Evolutionary conservation across 225 moss, liverwort and hornwort genomes (phyloP).

Genomic region (Antitrichia curtipendula): DNA sequence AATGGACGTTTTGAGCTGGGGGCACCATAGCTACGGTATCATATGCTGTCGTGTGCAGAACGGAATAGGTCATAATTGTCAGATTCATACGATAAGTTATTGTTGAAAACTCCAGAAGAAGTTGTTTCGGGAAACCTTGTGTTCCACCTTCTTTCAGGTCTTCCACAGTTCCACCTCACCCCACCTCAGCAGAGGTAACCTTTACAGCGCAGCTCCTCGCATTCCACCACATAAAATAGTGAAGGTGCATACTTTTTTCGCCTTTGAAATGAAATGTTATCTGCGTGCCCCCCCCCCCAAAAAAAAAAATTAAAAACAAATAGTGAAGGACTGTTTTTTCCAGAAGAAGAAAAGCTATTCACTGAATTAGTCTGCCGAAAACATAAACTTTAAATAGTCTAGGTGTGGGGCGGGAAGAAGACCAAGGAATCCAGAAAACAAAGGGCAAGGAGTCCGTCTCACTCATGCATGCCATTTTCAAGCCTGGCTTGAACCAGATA

Average conservation of each 20-base stretch:
- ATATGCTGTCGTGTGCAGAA: not conserved
- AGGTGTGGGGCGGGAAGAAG: not conserved
- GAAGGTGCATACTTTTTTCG: not conserved
- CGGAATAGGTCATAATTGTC: not conserved
- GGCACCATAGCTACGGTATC: not conserved
- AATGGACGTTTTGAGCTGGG: no score
- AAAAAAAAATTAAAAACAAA: not conserved
- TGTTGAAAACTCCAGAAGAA: not conserved
- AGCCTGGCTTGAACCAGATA: not conserved
- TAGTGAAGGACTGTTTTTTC: not conserved
- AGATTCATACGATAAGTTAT: no score
- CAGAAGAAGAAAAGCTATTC: not conserved
- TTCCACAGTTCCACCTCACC: not conserved
- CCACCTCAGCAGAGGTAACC: no score
- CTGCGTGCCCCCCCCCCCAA: no score
- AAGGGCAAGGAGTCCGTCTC: not conserved
- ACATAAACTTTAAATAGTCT: not conserved
- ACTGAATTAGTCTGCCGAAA: no score
- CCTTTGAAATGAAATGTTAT: not conserved
- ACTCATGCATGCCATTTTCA: not conserved
- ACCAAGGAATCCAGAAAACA: not conserved
- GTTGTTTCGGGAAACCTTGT: not conserved
- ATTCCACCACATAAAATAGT: not conserved
- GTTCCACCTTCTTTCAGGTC: not conserved
- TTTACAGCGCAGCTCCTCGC: not conserved